Evolutionary conservation across 2,329 filamentous ascomycete species (phyloP).

Genomic region (Herpotrichia juniperi): DNA sequence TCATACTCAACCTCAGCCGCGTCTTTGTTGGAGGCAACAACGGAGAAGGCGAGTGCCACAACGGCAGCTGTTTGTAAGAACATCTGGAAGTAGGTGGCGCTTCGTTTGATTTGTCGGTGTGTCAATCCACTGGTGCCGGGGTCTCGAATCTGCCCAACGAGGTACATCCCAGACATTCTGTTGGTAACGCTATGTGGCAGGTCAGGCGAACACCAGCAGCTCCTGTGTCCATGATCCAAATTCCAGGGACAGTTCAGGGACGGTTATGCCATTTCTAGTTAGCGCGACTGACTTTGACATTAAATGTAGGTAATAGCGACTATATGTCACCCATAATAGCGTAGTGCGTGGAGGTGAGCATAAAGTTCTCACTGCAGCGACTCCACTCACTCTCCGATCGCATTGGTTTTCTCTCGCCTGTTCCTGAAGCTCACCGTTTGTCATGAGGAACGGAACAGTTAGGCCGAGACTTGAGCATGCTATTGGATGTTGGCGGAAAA

Average conservation of each 20-base stretch:
- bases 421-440: background rate
- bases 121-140: too few relatives aligned
- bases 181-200: conserved; percentile 2
- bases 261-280: background rate
- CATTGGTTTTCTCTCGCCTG: background rate
- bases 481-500: background rate
- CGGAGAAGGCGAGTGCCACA: background rate
- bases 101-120: background rate
- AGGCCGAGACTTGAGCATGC: background rate
- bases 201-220: background rate
- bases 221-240: background rate
- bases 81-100: background rate
- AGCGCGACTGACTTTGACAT: background rate
- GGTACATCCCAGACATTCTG: background rate
- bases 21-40: background rate
- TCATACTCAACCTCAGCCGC: background rate
- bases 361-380: background rate
- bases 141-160: background rate
- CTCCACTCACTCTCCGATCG: background rate
- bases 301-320: conserved; percentile 2
- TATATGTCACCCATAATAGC: background rate
- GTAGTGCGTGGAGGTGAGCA: background rate
- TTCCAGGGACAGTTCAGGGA: background rate
- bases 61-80: background rate
- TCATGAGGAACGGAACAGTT: background rate